A percentile compares a stretch with the other conserved stretches of the same genome.
Conservation (phyloP, 1,139 yeast genomes). For the Dujonia santamariae region DNA sequence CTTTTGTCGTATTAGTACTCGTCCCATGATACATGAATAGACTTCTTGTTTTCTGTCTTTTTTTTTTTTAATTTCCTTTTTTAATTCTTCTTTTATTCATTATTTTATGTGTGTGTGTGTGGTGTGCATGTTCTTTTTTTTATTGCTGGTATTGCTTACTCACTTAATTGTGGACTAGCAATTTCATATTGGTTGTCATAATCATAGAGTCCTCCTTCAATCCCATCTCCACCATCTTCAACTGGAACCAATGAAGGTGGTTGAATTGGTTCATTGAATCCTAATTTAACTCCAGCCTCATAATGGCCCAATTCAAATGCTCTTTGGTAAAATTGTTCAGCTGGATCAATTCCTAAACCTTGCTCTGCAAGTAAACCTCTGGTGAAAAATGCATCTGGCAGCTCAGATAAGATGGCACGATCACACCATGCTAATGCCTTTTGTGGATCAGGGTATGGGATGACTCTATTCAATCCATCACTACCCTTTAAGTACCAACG, state of each 20-base stretch:
- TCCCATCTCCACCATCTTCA: not conserved
- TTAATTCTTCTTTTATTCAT: not conserved
- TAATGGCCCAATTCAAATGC: conserved; percentile 24
- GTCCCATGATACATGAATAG: too few species aligned
- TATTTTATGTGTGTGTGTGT: too few species aligned
- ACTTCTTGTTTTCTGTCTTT: too few species aligned
- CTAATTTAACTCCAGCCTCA: conserved; percentile 17
- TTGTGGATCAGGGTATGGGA: conserved; percentile 67
- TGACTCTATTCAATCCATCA: conserved; percentile 46
- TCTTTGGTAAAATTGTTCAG: conserved; percentile 20
- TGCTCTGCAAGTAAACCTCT: conserved; percentile 79
- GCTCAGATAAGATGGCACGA: conserved; percentile 69
- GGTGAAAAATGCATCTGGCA: conserved; percentile 79
- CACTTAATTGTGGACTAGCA: conserved; percentile 5
- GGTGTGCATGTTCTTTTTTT: not conserved
- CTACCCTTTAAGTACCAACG: conserved; percentile 93
- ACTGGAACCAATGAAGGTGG: not conserved
- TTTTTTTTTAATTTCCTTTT: too few species aligned
- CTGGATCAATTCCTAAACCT: conserved; percentile 64
- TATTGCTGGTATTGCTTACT: not conserved
- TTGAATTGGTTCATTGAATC: conserved; percentile 5
- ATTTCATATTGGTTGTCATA: conserved; percentile 4
- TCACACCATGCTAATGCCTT: conserved; percentile 90
- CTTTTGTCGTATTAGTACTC: too few species aligned
- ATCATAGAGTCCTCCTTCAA: conserved; percentile 3